Percentiles rank a stretch among this genome's conserved stretches.
Conservation (phyloP, 2,329 filamentous ascomycete genomes). For the Thermoascus crustaceus region DNA sequence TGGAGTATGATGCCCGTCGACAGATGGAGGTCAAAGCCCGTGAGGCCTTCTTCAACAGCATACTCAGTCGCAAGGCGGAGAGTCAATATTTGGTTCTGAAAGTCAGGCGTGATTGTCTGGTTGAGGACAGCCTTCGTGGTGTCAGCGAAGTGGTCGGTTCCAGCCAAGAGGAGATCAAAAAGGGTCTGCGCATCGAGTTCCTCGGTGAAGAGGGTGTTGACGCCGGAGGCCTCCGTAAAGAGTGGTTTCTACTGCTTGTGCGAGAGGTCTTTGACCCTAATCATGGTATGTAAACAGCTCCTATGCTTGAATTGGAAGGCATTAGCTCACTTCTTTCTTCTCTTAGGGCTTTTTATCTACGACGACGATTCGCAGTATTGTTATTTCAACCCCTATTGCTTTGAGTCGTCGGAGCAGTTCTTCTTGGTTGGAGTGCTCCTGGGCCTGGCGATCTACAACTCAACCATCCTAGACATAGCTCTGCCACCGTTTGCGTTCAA, state of each 20-base stretch:
- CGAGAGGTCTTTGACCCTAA: constrained; percentile 86
- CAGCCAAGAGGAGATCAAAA: constrained; percentile 79
- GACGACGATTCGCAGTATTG: constrained; percentile 85
- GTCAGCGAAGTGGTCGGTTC: constrained; percentile 80
- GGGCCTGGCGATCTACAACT: constrained; percentile 89
- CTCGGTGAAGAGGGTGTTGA: constrained; percentile 85
- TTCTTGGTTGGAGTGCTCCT: constrained; percentile 83
- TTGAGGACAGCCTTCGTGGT: constrained; percentile 76
- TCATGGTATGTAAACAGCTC: constrained; percentile 56
- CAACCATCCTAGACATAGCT: constrained; percentile 80
- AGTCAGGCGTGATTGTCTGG: constrained; percentile 74
- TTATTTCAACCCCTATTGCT: constrained; percentile 86
- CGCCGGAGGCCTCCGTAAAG: constrained; percentile 79
- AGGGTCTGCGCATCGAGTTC: constrained; percentile 78
- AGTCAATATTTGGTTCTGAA: constrained; percentile 71
- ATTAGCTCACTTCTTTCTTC: neutral
- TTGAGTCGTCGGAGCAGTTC: constrained; percentile 86
- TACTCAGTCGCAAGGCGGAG: constrained; percentile 64
- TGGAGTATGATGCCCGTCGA: constrained; percentile 77
- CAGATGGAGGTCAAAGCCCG: constrained; percentile 86
- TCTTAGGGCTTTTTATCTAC: constrained; percentile 75
- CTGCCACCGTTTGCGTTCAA: constrained; percentile 84
- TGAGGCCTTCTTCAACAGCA: constrained; percentile 85
- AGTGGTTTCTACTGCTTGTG: constrained; percentile 86
- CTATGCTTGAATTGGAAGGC: neutral